Base-by-base conservation (phyloP, 192 early-diverging fungal species). In the Coemansia sp. region DNA sequence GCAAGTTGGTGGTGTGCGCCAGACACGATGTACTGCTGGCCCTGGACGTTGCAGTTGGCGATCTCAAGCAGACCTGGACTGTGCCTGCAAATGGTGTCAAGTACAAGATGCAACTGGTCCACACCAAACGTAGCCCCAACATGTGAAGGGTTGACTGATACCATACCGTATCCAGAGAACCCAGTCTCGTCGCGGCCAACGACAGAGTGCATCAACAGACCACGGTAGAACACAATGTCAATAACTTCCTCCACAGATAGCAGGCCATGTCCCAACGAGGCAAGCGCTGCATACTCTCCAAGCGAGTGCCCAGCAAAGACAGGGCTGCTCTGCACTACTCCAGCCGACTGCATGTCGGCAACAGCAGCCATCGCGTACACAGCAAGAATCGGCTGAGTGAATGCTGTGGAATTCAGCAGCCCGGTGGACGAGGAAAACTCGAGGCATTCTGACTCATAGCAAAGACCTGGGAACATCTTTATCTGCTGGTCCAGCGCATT, bases 31-130 rank as follows among this genome's bases (percentile, higher is more conserved):
- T 98, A 98, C 81, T 98, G 95, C 80, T 88, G 84, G 74, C 91
- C 92, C 62, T 92, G 91, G 19, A 98, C 91, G 79, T 98, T 98
- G 84, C 84, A 92, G 82, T 97, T 97, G 58, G 95, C 93, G 75
- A 97, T 89, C 61, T 95, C 92, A 55, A 94, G 70, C 30, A 97
- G 79, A 31, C 83, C 86, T 8, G 86, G 80, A 44, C 82, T 74
- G 59, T 85, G 81, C 66, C 88, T 89, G 34, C 88, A 91, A 57
- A 59, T 45, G n/a, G 57, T 27, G 23, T 19, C 33, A 41, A 54
- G 22, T 2, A 41, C 36, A 4, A 62, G 50, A 13, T 8, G 11
- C 36, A 62, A 81, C 76, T 91, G 86, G 53, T 85, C 84, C 70
- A 93, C 92, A 73, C 85, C 68, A 62, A 29, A 62, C 33, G 2